These are phyloP conservation scores for Mycena floridula DNA, from an alignment of 768 basidiomycete species.

Conservation along the genomic window DNA sequence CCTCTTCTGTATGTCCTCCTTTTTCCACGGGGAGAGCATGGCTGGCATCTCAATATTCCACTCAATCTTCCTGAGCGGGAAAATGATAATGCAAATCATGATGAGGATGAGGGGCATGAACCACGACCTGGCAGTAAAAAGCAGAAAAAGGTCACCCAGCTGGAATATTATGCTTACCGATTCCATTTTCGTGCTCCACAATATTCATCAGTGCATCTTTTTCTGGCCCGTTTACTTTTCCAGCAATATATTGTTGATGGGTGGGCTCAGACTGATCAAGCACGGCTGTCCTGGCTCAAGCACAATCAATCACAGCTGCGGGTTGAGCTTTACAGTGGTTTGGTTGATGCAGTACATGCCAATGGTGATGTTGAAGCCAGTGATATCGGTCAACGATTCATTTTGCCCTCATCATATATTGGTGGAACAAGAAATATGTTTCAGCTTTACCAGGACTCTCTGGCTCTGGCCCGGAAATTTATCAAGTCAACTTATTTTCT, in stretches of 20 bases:
- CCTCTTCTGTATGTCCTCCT: slow-evolving; percentile 38
- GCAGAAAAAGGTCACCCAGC: slow-evolving; percentile 18
- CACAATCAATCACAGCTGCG: slow-evolving; percentile 28
- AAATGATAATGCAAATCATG: neutral
- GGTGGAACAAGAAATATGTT: slow-evolving; percentile 37
- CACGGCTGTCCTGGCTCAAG: slow-evolving; percentile 18
- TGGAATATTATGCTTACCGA: neutral
- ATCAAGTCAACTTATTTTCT: slow-evolving; percentile 32
- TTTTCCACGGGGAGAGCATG: slow-evolving; percentile 31
- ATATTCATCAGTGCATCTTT: slow-evolving; percentile 21
- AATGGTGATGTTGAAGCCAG: slow-evolving; percentile 19
- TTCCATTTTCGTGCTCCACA: slow-evolving; percentile 18
- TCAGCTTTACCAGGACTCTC: slow-evolving; percentile 36
- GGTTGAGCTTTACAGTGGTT: slow-evolving; percentile 24
- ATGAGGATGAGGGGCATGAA: neutral
- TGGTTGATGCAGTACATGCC: slow-evolving; percentile 21
- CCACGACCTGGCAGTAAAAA: neutral
- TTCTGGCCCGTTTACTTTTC: slow-evolving; percentile 27
- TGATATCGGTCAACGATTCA: slow-evolving; percentile 24
- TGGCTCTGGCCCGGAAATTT: slow-evolving; percentile 30
- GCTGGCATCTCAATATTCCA: slow-evolving; percentile 26
- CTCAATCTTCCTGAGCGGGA: slow-evolving; percentile 4
- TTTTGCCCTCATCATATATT: slow-evolving; percentile 37
- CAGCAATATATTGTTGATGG: slow-evolving; percentile 33
- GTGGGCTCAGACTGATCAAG: slow-evolving; percentile 26